Conservation (phyloP, 2,329 filamentous ascomycete species). For the Pseudogymnoascus pannorum region DNA sequence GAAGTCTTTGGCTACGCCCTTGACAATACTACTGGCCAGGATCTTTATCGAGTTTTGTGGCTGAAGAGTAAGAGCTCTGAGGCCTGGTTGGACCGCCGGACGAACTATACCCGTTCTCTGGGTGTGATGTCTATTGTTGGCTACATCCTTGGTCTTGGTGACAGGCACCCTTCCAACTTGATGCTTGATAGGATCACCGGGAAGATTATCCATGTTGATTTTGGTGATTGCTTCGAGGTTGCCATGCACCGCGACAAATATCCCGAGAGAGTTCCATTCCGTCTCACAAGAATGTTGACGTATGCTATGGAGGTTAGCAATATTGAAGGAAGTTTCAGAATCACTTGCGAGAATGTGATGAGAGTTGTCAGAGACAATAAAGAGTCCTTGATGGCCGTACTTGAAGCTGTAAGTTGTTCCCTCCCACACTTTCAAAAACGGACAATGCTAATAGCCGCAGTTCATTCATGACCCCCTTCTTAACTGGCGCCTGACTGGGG, state of each 20-base stretch:
- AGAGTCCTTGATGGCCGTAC: slow-evolving; percentile 94
- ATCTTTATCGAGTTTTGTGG: slow-evolving; percentile 96
- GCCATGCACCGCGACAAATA: slow-evolving; percentile 99
- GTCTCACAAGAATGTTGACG: slow-evolving; percentile 95
- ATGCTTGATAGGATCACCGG: slow-evolving; percentile 95
- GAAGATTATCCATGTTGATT: slow-evolving; percentile 98
- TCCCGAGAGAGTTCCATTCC: slow-evolving; percentile 94
- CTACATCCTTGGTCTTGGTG: slow-evolving; percentile 93
- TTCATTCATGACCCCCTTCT: slow-evolving; percentile 99
- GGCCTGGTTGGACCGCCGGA: slow-evolving; percentile 92
- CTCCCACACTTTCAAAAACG: neutral
- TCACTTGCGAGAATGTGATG: slow-evolving; percentile 98
- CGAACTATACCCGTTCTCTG: slow-evolving; percentile 96
- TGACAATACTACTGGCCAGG: slow-evolving; percentile 97
- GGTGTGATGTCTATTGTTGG: slow-evolving; percentile 99
- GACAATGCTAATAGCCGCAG: slow-evolving; percentile 38
- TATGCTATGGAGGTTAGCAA: slow-evolving; percentile 99
- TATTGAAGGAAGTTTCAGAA: slow-evolving; percentile 96
- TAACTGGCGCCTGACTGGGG: slow-evolving; percentile 80
- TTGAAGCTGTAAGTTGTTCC: slow-evolving; percentile 74
- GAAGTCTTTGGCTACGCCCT: slow-evolving; percentile 98
- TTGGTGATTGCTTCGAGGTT: slow-evolving; percentile 98
- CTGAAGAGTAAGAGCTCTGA: slow-evolving; percentile 98
- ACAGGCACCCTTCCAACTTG: slow-evolving; percentile 94
- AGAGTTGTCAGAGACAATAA: slow-evolving; percentile 93